phyloP scores from a whole-genome alignment of 805 yeast species.

The Starmerella powellii region DNA sequence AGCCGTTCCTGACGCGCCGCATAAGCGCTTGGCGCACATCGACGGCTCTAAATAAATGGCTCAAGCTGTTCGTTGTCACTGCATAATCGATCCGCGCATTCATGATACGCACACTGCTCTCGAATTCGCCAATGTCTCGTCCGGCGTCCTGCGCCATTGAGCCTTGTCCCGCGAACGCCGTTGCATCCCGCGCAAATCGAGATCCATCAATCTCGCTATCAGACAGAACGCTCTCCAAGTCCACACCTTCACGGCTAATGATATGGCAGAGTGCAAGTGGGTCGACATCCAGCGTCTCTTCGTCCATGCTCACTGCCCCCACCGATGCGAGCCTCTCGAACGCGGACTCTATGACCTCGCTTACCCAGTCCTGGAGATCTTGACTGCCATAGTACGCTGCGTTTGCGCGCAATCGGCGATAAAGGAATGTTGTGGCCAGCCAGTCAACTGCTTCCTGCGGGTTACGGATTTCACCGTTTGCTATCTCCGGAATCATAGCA shows the following conservation, averaged over 20 bases:
- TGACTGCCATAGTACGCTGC: constrained; percentile 82
- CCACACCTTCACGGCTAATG: constrained; percentile 56
- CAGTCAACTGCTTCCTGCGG: constrained; percentile 86
- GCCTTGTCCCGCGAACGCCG: no score
- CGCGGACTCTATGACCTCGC: constrained; percentile 67
- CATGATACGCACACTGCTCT: constrained; percentile 41
- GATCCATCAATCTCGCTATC: no score
- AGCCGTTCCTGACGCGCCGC: constrained; percentile 77
- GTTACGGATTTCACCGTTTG: constrained; percentile 45
- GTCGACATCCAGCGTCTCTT: constrained; percentile 32
- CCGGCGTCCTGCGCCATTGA: no score
- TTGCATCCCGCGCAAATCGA: no score
- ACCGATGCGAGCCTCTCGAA: constrained; percentile 47
- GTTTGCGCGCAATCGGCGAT: constrained; percentile 64
- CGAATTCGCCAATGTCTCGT: constrained; percentile 31
- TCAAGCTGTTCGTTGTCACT: constrained; percentile 1
- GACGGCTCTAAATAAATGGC: constrained; percentile 49
- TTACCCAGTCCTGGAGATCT: constrained; percentile 69
- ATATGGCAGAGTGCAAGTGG: constrained; percentile 66
- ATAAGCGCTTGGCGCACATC: constrained; percentile 79
- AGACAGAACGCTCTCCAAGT: neutral
- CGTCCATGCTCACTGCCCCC: constrained; percentile 45
- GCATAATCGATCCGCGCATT: constrained; percentile 57
- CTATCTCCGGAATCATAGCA: constrained; percentile 59
- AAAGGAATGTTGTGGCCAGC: constrained; percentile 74